Conservation (phyloP, 176 grass and related monocot genomes). For the Tillandsia leiboldiana region DNA sequence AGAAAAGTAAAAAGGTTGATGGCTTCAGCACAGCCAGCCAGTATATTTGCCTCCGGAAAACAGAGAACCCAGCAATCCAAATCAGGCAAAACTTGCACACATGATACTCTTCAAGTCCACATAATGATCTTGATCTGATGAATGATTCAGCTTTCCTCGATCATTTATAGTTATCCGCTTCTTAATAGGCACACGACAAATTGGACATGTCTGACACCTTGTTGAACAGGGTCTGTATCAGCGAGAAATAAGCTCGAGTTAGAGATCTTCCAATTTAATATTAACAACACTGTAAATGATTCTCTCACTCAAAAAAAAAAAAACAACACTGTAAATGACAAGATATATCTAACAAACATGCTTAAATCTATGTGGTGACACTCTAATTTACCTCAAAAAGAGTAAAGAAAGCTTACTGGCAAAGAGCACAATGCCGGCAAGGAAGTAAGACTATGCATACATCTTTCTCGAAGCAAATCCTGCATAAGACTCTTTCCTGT, state of each 20-base stretch:
- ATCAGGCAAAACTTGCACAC: too few relatives aligned
- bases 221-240: slow-evolving; percentile 34
- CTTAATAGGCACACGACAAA: slow-evolving; percentile 42
- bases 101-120: too few relatives aligned
- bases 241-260: background rate
- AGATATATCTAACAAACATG: slow-evolving; percentile 1
- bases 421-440: slow-evolving; percentile 55
- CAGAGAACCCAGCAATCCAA: too few relatives aligned
- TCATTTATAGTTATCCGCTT: slow-evolving; percentile 27
- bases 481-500: slow-evolving; percentile 58
- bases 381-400: background rate
- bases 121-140: too few relatives aligned
- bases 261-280: background rate
- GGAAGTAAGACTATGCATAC: slow-evolving; percentile 54
- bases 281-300: background rate
- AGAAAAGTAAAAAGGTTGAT: background rate
- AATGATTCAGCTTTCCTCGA: background rate
- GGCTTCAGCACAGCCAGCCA: too few relatives aligned
- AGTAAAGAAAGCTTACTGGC: slow-evolving; percentile 37
- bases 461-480: slow-evolving; percentile 55
- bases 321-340: background rate
- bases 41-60: too few relatives aligned
- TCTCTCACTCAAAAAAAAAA: too few relatives aligned
- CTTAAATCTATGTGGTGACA: background rate
- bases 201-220: slow-evolving; percentile 46